These are phyloP conservation scores for Fusarium poae DNA, from an alignment of 2,329 filamentous ascomycete genomes.

Conservation along the genomic window DNA sequence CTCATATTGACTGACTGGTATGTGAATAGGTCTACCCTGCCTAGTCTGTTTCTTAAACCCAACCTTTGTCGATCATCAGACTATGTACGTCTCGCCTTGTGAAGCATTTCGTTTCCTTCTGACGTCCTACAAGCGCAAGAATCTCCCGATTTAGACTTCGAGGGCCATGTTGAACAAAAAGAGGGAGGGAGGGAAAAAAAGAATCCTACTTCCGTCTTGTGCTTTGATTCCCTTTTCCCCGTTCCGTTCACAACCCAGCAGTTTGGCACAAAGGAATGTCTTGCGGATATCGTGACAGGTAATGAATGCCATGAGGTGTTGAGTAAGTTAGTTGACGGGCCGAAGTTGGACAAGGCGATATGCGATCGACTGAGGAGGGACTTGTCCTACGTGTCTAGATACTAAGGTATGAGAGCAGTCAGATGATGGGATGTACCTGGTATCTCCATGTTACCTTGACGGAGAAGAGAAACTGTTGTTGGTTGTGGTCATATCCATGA, in stretches of 20 bases:
- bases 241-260: conserved; percentile 2
- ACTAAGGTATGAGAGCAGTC: background rate
- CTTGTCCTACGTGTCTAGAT: background rate
- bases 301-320: conserved; percentile 25
- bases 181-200: background rate
- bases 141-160: conserved; percentile 42
- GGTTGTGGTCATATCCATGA: conserved; percentile 13
- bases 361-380: conserved; percentile 28
- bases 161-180: conserved; percentile 31
- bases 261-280: conserved; percentile 43
- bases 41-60: background rate
- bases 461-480: conserved; percentile 15
- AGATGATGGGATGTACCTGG: background rate
- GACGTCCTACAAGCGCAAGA: conserved; percentile 44
- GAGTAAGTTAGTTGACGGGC: conserved; percentile 10
- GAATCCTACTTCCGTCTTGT: background rate
- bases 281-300: conserved; percentile 45
- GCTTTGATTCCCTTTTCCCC: background rate
- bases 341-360: conserved; percentile 34
- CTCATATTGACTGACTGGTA: conserved; percentile 5
- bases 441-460: background rate
- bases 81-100: background rate
- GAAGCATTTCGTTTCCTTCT: background rate
- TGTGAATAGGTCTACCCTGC: conserved; percentile 6
- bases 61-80: background rate